Conservation (phyloP, 2,329 filamentous ascomycete genomes). For the Aspergillus piperis region DNA sequence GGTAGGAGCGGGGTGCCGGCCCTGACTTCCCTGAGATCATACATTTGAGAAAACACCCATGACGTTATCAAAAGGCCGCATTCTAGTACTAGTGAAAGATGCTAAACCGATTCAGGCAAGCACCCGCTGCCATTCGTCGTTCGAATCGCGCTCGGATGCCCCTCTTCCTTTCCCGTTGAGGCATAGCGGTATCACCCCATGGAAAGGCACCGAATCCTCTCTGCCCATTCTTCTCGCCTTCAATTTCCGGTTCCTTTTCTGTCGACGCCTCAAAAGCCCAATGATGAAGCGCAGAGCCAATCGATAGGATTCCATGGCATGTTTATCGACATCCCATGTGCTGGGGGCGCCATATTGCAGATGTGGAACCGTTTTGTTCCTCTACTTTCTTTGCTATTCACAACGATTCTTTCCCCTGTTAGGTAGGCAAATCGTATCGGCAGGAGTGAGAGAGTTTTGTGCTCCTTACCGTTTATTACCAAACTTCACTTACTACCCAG, state of each 20-base stretch:
- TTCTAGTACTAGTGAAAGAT: constrained; percentile 6
- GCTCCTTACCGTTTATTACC: too few relatives aligned
- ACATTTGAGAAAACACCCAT: constrained; percentile 6
- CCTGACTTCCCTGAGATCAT: constrained; percentile 19
- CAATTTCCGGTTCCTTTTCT: background rate
- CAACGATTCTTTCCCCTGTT: background rate
- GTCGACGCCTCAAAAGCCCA: background rate
- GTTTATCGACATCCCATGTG: background rate
- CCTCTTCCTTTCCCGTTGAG: constrained; percentile 4
- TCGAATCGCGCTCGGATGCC: constrained; percentile 11
- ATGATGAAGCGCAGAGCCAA: background rate
- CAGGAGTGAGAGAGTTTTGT: too few relatives aligned
- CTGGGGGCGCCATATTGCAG: background rate
- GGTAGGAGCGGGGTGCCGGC: constrained; percentile 3
- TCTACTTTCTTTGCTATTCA: background rate
- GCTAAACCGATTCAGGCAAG: constrained; percentile 15
- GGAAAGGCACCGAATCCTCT: constrained; percentile 14
- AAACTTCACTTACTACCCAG: too few relatives aligned
- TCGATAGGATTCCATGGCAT: background rate
- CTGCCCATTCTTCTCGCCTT: background rate
- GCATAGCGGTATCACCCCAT: constrained; percentile 7
- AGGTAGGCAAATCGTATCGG: too few relatives aligned
- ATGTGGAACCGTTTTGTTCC: background rate
- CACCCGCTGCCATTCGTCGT: constrained; percentile 14
- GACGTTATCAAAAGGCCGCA: constrained; percentile 20